Base-by-base conservation (phyloP, 2,329 filamentous ascomycete genomes). In the Achaetomium macrosporum region DNA sequence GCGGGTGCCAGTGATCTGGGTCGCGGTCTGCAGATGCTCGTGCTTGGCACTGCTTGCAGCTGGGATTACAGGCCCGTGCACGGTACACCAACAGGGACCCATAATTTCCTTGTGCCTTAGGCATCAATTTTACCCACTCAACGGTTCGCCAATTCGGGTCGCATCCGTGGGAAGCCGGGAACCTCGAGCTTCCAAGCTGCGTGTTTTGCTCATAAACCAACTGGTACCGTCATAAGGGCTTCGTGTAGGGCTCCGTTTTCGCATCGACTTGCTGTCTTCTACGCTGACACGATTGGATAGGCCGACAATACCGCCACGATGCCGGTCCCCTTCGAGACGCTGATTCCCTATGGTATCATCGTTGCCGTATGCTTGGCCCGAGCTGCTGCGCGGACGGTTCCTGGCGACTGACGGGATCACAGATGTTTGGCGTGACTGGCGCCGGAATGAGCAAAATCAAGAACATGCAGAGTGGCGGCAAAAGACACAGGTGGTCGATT, bases 331-430 rank as follows among this genome's bases (percentile, higher is more conserved):
- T 85, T 84, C 71, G 82, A 85, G 69, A 72, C 80, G 46, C 65
- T 85, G 60, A 73, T 85, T 69, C 81, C 82, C 41, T 84, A 84
- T 69, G 82, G 72, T 68, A 83, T 85, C 74, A 79, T 84, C 68
- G 68, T 81, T 63, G 74, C 69, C 65, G 81, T 84, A 76, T 69
- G 79, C 55, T 58, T 46, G 51, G 8, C 13, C 47, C 36, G 53
- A 42, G 39, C 42, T 51, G 30, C 33, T 37, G 16, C 35, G 25
- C 41, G 13, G 13, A 47, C 20, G n/a, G 36, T 35, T 25, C 29
- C 9, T 30, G 35, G 36, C 19, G 33, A 17, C 51, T 42, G 43
- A 59, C 46, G 37, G 16, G 15, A 12, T 37, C 49, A 8, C 64
- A 85, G 82, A 84, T 84, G 82, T 85, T 84, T 59, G 79, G 80